A percentile compares a stretch with the other conserved stretches of the same genome.
phyloP scores from a whole-genome alignment of 331 rosid species.

The Spiraea crenata region DNA sequence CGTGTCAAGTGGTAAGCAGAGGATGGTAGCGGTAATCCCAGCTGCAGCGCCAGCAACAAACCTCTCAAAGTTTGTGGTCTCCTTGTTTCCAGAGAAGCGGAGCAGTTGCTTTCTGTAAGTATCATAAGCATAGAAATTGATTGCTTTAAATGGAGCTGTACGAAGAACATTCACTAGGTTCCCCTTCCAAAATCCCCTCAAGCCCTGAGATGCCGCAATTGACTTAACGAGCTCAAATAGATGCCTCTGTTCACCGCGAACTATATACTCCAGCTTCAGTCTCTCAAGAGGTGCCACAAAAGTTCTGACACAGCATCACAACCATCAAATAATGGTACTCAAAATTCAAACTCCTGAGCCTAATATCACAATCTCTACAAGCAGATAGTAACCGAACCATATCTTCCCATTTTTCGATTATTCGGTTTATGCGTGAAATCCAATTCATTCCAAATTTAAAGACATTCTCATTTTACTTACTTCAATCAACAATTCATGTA shows the following conservation, averaged over 20 bases:
- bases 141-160: slow-evolving; percentile 93
- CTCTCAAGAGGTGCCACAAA: slow-evolving; percentile 97
- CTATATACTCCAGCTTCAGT: slow-evolving; percentile 95
- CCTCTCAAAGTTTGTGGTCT: slow-evolving; percentile 86
- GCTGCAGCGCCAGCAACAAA: slow-evolving; percentile 97
- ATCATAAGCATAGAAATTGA: slow-evolving; percentile 87
- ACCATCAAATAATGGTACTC: background rate
- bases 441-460: background rate
- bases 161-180: slow-evolving; percentile 88
- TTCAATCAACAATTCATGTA: background rate
- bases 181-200: slow-evolving; percentile 97
- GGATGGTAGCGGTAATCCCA: slow-evolving; percentile 76
- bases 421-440: background rate
- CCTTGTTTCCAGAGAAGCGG: slow-evolving; percentile 62
- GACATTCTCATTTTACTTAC: background rate
- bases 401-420: background rate
- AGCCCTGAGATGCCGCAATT: slow-evolving; percentile 80
- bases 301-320: slow-evolving; percentile 52
- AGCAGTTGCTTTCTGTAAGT: slow-evolving; percentile 90
- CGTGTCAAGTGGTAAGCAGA: slow-evolving; percentile 94
- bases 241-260: slow-evolving; percentile 79
- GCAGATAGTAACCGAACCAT: background rate
- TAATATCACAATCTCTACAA: background rate
- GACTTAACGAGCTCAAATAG: slow-evolving; percentile 56
- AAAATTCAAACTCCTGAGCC: background rate